These are phyloP conservation scores for Peltaster fructicola DNA, from an alignment of 2,329 filamentous ascomycete species.

Conservation along the genomic window DNA sequence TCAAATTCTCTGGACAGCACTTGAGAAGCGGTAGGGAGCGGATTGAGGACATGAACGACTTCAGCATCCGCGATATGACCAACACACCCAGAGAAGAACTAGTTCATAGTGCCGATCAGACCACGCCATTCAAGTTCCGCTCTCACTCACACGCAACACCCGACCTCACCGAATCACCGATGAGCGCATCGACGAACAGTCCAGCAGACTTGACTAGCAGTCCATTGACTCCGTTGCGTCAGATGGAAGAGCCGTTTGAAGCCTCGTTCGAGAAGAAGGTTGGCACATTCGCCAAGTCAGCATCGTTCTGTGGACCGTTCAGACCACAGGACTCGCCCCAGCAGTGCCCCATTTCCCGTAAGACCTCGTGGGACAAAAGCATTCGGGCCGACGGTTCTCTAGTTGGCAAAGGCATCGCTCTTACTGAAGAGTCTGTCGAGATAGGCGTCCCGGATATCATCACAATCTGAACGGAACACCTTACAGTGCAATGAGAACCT, in stretches of 20 bases:
- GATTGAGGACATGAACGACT: no score
- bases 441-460: slow-evolving; percentile 23
- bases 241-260: slow-evolving; percentile 6
- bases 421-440: slow-evolving; percentile 39
- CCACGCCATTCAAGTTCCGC: neutral
- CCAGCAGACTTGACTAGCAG: slow-evolving; percentile 9
- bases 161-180: slow-evolving; percentile 9
- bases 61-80: no score
- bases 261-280: slow-evolving; percentile 5
- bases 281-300: slow-evolving; percentile 7
- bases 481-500: no score
- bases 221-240: slow-evolving; percentile 5
- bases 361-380: slow-evolving; percentile 8
- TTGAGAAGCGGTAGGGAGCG: no score
- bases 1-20: no score
- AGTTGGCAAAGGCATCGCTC: slow-evolving; percentile 34
- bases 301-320: slow-evolving; percentile 5
- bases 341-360: slow-evolving; percentile 1
- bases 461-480: no score
- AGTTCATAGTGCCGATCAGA: no score
- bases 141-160: slow-evolving; percentile 5
- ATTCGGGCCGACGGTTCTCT: slow-evolving; percentile 27
- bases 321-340: slow-evolving; percentile 5
- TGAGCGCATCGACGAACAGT: slow-evolving; percentile 12
- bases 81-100: no score